A percentile compares a stretch with the other conserved stretches of the same genome.
Conservation (phyloP, 176 grass and related monocot species). For the Musa schizocarpa region DNA sequence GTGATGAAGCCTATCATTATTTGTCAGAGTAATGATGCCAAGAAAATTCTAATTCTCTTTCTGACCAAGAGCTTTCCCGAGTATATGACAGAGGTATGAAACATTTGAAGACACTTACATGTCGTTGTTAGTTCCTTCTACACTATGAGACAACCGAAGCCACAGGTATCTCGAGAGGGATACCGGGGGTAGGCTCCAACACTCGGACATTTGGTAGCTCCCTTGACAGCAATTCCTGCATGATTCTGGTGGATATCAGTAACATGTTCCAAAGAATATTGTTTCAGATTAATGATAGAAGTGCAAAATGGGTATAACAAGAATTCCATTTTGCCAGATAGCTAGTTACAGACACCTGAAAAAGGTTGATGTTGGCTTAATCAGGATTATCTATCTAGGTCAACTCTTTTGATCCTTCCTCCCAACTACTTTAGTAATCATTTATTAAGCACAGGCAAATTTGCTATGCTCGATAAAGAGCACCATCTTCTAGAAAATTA, state of each 20-base stretch:
- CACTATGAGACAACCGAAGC: slow-evolving; percentile 5
- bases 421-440: not conserved
- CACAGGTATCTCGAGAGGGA: slow-evolving; percentile 31
- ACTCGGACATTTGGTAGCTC: slow-evolving; percentile 46
- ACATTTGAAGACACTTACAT: not conserved
- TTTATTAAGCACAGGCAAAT: too few relatives aligned
- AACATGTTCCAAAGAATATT: not conserved
- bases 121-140: too few relatives aligned
- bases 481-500: too few relatives aligned
- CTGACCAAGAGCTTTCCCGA: slow-evolving; percentile 47
- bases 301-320: not conserved
- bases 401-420: not conserved
- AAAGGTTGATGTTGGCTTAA: not conserved
- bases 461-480: too few relatives aligned
- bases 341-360: not conserved
- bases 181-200: slow-evolving; percentile 53
- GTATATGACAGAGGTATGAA: slow-evolving; percentile 53
- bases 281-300: slow-evolving; percentile 3
- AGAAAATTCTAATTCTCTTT: slow-evolving; percentile 50
- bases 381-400: not conserved
- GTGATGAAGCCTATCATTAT: slow-evolving; percentile 61
- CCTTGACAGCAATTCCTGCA: slow-evolving; percentile 44
- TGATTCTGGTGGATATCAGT: not conserved
- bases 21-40: slow-evolving; percentile 41
- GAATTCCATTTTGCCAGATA: not conserved